Evolutionary conservation across 441 rosid genomes (phyloP), one percentile per base, ranked within the genome.

Genomic region (Populus hybrid): DNA sequence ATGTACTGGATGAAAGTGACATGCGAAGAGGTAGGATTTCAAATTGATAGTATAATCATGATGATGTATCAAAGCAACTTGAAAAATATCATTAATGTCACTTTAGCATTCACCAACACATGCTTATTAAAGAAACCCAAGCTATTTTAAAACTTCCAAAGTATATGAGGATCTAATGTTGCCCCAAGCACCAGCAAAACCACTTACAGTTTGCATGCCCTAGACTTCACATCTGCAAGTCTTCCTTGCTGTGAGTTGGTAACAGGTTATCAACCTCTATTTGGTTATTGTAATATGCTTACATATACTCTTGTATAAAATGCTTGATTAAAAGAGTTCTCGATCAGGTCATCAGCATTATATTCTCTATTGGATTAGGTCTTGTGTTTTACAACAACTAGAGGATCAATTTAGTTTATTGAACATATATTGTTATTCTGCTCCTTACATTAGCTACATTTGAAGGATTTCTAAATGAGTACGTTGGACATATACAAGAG

Each of bases 1-100:
- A 93, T 80, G 98, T 95, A 36, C 83, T 95, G 74, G 98, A 95
- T 74, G 98, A 95, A 76, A 95, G 98, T 84, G 87, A 90, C 76
- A 83, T 92, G 92, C 82, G 99, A 84, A 93, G 98, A 92, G 99
- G 99, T 93, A 81, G 70, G 75, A 63, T 26, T 53, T 23, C 67
- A 21, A 57, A 18, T 73, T 61, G 61, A 34, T 34, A 6, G 8
- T 34, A 34, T 6, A 34, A 34, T 34, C 36, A 34, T 34, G 8
- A 34, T 34, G 36, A 34, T 57, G 18, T 28, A 66, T 42, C 4
- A 20, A 12, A 46, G 38, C 36, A 12, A 10, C 16, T 59, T 69
- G 26, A 73, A 70, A 67, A 36, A 6, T 68, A 30, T 74, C 36
- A 38, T 32, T 23, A 53, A 72, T 59, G 20, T 73, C 23, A 26